Evolutionary conservation across 352 stramenopile genomes (phyloP), one percentile per base, ranked within the genome.

Genomic region (Phytophthora tentaculata): DNA sequence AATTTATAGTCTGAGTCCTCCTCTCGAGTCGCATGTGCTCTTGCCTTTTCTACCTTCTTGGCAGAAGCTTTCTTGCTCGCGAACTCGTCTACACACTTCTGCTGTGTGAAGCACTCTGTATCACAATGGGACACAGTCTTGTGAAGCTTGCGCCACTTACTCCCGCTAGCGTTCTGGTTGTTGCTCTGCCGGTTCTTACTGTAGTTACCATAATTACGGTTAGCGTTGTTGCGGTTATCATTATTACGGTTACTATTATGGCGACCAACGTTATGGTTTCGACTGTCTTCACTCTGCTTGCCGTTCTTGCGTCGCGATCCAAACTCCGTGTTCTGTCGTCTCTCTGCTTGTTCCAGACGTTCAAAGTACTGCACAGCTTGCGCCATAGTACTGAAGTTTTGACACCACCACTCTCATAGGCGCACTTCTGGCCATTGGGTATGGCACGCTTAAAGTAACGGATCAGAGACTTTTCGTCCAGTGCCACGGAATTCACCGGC

Each of bases 131-230:
- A 63, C 2, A 0, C 14, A 0, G 45, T 58, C 6, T 69, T 57
- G 24, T 62, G 61, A 14, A 69, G 14, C 29, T 54, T 69, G 14
- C 61, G 62, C 51, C 61, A 61, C 14, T 56, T 59, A 2, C 26
- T 32, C 2, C 24, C 48, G 1, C 57, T 37, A 19, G 8, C n/a
- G 26, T 8, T 32, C 26, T 8, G 26, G 3, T 32, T 3, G n/a
- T n/a, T n/a, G n/a, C n/a, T n/a, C n/a, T n/a, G n/a, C n/a, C n/a
- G n/a, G n/a, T n/a, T n/a, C n/a, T n/a, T n/a, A n/a, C n/a, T n/a
- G n/a, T n/a, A n/a, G n/a, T n/a, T n/a, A n/a, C n/a, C n/a, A n/a
- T n/a, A n/a, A n/a, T 52, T 52, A 23, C 8, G 17, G 10, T 29
- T 50, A 29, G 5, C 28, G 5, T 50, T 3, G 12, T 8, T 17